A percentile compares a stretch with the other conserved stretches of the same genome.
phyloP scores from a whole-genome alignment of 805 yeast genomes.

The Zygoascus biomembranicola region DNA sequence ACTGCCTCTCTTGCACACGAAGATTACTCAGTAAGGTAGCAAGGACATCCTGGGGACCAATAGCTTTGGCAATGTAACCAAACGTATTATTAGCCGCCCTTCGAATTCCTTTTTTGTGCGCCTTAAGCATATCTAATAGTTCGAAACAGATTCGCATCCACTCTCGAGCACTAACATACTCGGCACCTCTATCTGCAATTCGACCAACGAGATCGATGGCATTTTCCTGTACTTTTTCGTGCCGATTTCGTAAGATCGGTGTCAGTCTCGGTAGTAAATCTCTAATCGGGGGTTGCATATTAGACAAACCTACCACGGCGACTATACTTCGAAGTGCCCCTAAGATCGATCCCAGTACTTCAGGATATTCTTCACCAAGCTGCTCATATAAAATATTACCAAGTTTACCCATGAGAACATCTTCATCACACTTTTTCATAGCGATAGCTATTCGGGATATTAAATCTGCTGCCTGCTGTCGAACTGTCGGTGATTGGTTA shows the following conservation, averaged over 20 bases:
- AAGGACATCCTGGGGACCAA: conserved; percentile 93
- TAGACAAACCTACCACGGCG: conserved; percentile 46
- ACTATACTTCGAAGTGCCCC: conserved; percentile 62
- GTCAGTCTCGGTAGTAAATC: conserved; percentile 82
- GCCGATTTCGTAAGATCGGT: conserved; percentile 82
- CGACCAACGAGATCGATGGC: conserved; percentile 72
- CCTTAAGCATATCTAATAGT: conserved; percentile 77
- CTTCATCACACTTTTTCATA: conserved; percentile 56
- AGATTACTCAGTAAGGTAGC: conserved; percentile 76
- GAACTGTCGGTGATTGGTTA: conserved; percentile 58
- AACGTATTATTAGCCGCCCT: conserved; percentile 83
- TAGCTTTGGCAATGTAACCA: conserved; percentile 82
- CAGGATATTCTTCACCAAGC: conserved; percentile 91
- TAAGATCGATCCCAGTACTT: conserved; percentile 79
- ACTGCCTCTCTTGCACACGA: conserved; percentile 90
- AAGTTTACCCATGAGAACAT: conserved; percentile 53
- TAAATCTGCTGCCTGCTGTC: conserved; percentile 81
- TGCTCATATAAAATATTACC: conserved; percentile 79
- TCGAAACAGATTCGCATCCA: conserved; percentile 97
- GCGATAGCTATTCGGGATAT: conserved; percentile 59
- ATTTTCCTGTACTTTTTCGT: conserved; percentile 83
- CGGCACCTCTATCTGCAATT: conserved; percentile 74
- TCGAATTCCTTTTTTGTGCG: conserved; percentile 67
- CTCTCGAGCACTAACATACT: conserved; percentile 79
- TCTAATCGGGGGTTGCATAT: conserved; percentile 70